Evolutionary conservation across 1,284 basidiomycete species (phyloP).

Genomic region (Polyporus tsugae): DNA sequence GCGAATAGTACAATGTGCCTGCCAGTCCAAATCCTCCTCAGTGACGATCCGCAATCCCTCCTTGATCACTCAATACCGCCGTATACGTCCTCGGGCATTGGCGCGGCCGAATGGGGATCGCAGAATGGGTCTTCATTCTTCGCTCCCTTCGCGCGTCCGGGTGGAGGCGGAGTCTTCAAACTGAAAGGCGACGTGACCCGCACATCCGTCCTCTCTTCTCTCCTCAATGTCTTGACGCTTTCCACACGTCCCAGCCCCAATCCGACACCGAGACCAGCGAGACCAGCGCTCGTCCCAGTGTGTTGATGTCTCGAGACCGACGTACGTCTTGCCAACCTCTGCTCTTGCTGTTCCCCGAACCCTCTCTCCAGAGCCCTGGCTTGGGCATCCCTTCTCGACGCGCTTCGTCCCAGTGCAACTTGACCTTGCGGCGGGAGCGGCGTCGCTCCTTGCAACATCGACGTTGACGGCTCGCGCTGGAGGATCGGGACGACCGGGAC

Average conservation of each 20-base stretch:
- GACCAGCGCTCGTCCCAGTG: neutral
- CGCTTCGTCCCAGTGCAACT: slow-evolving; percentile 3
- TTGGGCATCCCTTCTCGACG: slow-evolving; percentile 6
- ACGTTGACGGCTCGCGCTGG: slow-evolving; percentile 8
- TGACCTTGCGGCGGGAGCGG: neutral
- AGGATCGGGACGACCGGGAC: slow-evolving; percentile 16
- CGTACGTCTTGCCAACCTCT: slow-evolving; percentile 1
- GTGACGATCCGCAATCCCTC: neutral
- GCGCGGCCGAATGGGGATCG: slow-evolving; percentile 15
- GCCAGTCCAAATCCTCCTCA: neutral
- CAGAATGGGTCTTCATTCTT: slow-evolving; percentile 23
- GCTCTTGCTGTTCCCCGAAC: neutral
- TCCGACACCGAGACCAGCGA: slow-evolving; percentile 18
- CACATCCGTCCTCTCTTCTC: neutral
- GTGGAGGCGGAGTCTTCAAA: neutral
- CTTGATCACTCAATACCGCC: slow-evolving; percentile 21
- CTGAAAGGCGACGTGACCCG: slow-evolving; percentile 8
- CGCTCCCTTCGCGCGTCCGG: neutral
- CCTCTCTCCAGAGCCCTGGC: slow-evolving; percentile 6
- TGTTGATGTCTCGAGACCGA: slow-evolving; percentile 9
- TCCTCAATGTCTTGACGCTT: slow-evolving; percentile 12
- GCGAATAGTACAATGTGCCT: slow-evolving; percentile 28
- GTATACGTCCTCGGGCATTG: slow-evolving; percentile 28
- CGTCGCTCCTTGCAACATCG: neutral
- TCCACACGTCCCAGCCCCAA: slow-evolving; percentile 23